Conservation (phyloP, 345 rosid genomes). For the Arabidopsis thaliana region TAIR10.1 NC_003074.8:4538501-4539000, state of each 20-base stretch:
- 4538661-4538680: not conserved
- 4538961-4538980: slow-evolving; percentile 48
- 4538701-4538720: too few relatives aligned
- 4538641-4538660: not conserved
- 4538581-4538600: not conserved
- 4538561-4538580: not conserved
- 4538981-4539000: slow-evolving; percentile 35
- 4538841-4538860: not conserved
- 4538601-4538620: not conserved
- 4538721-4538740: too few relatives aligned
- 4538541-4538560: too few relatives aligned
- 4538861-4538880: slow-evolving; percentile 25
- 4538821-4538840: too few relatives aligned
- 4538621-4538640: slow-evolving; percentile 2
- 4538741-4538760: too few relatives aligned
- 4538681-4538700: not conserved
- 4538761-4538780: not conserved
- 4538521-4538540: too few relatives aligned
- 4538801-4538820: not conserved
- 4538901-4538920: slow-evolving; percentile 53
- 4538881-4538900: slow-evolving; percentile 51
- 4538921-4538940: slow-evolving; percentile 46
- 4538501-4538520: too few relatives aligned
- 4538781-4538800: not conserved
- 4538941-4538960: slow-evolving; percentile 49